Evolutionary conservation across 257 asterid genomes (phyloP).

Genomic region (Primulina tabacum): DNA sequence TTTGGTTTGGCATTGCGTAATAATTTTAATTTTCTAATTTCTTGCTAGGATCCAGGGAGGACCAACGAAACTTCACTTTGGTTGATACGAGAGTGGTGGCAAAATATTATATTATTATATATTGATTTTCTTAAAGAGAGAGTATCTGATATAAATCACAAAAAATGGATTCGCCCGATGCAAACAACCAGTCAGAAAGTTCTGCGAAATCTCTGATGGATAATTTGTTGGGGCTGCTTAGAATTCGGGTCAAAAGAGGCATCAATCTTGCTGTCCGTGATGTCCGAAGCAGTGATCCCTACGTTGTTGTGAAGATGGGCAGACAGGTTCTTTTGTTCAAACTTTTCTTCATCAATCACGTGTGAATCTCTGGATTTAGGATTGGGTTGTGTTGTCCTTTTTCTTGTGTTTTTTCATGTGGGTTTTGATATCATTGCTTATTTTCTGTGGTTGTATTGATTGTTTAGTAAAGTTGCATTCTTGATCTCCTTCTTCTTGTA

Average conservation of each 20-base stretch:
- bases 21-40: not conserved
- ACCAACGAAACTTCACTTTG: not conserved
- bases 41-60: conserved; percentile 14
- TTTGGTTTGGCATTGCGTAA: not conserved
- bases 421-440: not conserved
- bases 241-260: conserved; percentile 65
- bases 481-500: not conserved
- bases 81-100: conserved; percentile 1
- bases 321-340: conserved; percentile 36
- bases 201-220: conserved; percentile 37
- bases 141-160: not conserved
- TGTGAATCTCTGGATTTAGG: not conserved
- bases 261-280: conserved; percentile 88
- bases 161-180: conserved; percentile 30
- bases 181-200: not conserved
- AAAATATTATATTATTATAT: not conserved
- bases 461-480: not conserved
- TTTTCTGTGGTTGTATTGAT: not conserved
- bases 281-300: conserved; percentile 80
- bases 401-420: not conserved
- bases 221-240: conserved; percentile 62
- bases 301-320: conserved; percentile 56
- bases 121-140: not conserved
- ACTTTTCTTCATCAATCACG: not conserved
- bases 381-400: not conserved